Conservation (phyloP, 352 stramenopile genomes). For the Blastocystis hominis region DNA sequence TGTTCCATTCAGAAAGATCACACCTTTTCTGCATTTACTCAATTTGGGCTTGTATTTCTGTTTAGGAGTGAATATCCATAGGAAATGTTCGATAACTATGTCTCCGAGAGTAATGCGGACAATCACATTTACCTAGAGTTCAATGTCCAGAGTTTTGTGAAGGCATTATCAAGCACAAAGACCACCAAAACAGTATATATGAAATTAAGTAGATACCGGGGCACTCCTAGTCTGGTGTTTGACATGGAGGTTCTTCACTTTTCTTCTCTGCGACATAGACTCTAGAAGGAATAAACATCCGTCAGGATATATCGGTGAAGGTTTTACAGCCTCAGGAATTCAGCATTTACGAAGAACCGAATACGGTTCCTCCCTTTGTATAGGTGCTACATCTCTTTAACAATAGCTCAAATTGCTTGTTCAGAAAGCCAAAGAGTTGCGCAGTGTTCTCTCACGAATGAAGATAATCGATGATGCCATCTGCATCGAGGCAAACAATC, state of each 20-base stretch:
- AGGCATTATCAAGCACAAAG: constrained; percentile 9
- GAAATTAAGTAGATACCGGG: constrained; percentile 9
- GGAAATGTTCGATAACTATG: constrained; percentile 43
- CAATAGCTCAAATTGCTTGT: background rate
- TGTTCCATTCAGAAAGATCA: constrained; percentile 34
- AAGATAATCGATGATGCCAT: constrained; percentile 25
- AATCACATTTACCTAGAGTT: constrained; percentile 44
- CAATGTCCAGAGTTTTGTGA: background rate
- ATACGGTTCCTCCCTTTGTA: background rate
- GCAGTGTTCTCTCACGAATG: background rate
- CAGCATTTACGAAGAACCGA: constrained; percentile 35
- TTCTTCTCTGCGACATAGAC: background rate
- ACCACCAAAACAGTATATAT: background rate
- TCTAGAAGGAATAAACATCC: constrained; percentile 19
- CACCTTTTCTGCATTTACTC: constrained; percentile 18
- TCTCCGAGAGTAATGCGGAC: constrained; percentile 11
- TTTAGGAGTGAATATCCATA: background rate
- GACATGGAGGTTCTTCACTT: background rate
- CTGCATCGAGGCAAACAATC: constrained; percentile 31
- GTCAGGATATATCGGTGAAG: constrained; percentile 10
- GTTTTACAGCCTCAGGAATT: constrained; percentile 22
- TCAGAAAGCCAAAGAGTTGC: constrained; percentile 5
- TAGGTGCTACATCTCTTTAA: background rate
- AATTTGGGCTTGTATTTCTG: background rate
- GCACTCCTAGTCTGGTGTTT: background rate